phyloP scores from a whole-genome alignment of 2,329 filamentous ascomycete species.

The Fusarium incarnatum region DNA sequence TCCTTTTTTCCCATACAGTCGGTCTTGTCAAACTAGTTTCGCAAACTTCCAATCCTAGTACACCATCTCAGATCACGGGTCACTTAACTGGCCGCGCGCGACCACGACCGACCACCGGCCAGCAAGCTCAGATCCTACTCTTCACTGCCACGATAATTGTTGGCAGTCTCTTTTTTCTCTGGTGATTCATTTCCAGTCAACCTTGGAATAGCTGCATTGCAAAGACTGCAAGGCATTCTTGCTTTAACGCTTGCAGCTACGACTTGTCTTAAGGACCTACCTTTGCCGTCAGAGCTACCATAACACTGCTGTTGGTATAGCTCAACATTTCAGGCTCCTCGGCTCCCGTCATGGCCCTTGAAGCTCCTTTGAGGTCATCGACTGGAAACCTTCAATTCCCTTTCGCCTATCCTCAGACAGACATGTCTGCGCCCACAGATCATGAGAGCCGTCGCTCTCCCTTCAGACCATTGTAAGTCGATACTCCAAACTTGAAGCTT shows the following conservation, averaged over 20 bases:
- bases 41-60: constrained; percentile 27
- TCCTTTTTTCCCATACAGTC: neutral
- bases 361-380: constrained; percentile 71
- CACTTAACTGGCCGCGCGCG: constrained; percentile 38
- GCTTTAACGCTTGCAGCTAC: constrained; percentile 29
- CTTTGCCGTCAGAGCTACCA: constrained; percentile 18
- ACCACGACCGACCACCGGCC: constrained; percentile 23
- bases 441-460: constrained; percentile 61
- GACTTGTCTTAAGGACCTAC: constrained; percentile 20
- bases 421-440: constrained; percentile 68
- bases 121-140: constrained; percentile 18
- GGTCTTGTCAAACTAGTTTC: constrained; percentile 24
- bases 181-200: constrained; percentile 11
- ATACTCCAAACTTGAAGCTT: neutral
- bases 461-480: constrained; percentile 64
- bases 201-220: constrained; percentile 23
- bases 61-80: constrained; percentile 25
- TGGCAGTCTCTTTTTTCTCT: constrained; percentile 1
- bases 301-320: constrained; percentile 27
- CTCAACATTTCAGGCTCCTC: constrained; percentile 13
- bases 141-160: constrained; percentile 21
- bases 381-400: constrained; percentile 60
- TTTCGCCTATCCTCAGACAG: constrained; percentile 59
- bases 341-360: constrained; percentile 51
- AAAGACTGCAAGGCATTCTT: constrained; percentile 44